Conservation (phyloP, 495 filamentous ascomycete species). For the Penicillium daleae region DNA sequence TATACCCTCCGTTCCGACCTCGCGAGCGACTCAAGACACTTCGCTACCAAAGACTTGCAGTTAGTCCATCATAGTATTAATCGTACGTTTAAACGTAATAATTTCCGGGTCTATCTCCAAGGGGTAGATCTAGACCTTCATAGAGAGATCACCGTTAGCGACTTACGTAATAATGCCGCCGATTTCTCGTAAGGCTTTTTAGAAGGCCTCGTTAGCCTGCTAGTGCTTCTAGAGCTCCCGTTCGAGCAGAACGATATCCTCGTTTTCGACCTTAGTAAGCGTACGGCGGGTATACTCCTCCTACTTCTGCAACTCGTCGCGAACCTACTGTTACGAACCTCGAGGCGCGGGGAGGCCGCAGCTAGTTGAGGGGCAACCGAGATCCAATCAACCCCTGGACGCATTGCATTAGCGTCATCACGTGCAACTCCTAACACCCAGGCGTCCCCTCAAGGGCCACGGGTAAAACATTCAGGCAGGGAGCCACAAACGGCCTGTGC, state of each 20-base stretch:
- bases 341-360: too few relatives aligned
- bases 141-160: constrained; percentile 93
- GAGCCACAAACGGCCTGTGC: too few relatives aligned
- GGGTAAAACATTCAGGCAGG: too few relatives aligned
- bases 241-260: constrained; percentile 73
- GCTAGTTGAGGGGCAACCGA: too few relatives aligned
- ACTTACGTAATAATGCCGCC: constrained; percentile 96
- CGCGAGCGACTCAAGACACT: constrained; percentile 92
- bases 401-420: too few relatives aligned
- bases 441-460: too few relatives aligned
- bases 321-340: too few relatives aligned
- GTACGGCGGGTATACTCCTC: constrained; percentile 61
- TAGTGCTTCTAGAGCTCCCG: constrained; percentile 94
- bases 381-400: too few relatives aligned
- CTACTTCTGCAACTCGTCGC: constrained; percentile 65
- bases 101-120: constrained; percentile 99
- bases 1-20: constrained; percentile 97
- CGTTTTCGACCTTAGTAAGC: constrained; percentile 60
- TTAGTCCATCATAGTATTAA: constrained; percentile 99
- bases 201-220: constrained; percentile 97
- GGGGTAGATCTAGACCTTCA: constrained; percentile 95
- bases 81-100: constrained; percentile 93
- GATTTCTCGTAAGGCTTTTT: constrained; percentile 95
- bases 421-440: too few relatives aligned
- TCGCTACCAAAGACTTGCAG: constrained; percentile 96